A percentile compares a stretch with the other conserved stretches of the same genome.
Conservation (phyloP, 805 yeast species). For the Brettanomyces naardenensis region DNA sequence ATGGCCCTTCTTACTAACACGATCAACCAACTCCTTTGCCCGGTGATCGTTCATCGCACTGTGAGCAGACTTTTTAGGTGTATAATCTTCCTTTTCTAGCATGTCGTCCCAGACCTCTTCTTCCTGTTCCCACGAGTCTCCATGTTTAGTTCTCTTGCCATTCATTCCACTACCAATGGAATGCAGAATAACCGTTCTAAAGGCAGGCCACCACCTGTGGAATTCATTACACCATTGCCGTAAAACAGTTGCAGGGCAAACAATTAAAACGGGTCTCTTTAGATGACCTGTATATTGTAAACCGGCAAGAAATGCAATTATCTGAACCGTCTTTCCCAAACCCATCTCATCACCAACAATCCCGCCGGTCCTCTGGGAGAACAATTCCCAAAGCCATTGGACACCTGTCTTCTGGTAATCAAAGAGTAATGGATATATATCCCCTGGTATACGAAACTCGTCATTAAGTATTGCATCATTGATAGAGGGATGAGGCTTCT, state of each 20-base stretch:
- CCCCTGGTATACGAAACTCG: slow-evolving; percentile 78
- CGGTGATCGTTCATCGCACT: slow-evolving; percentile 23
- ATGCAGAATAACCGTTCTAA: slow-evolving; percentile 78
- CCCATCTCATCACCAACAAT: slow-evolving; percentile 99
- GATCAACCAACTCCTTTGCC: slow-evolving; percentile 39
- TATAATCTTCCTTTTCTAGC: slow-evolving; percentile 38
- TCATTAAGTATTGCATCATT: slow-evolving; percentile 71
- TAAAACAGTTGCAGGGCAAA: slow-evolving; percentile 95
- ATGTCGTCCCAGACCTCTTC: slow-evolving; percentile 38
- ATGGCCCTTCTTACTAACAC: slow-evolving; percentile 64
- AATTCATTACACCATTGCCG: slow-evolving; percentile 97
- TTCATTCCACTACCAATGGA: slow-evolving; percentile 87
- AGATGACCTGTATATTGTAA: slow-evolving; percentile 74
- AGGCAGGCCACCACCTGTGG: slow-evolving; percentile 97
- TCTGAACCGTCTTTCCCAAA: slow-evolving; percentile 88
- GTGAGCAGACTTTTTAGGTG: slow-evolving; percentile 18
- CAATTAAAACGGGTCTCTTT: slow-evolving; percentile 73
- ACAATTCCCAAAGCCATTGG: slow-evolving; percentile 96
- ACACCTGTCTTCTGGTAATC: slow-evolving; percentile 95
- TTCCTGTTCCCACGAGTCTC: slow-evolving; percentile 28
- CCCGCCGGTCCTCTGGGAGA: slow-evolving; percentile 85
- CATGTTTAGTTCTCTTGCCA: slow-evolving; percentile 14
- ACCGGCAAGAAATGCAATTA: slow-evolving; percentile 86
- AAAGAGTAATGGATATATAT: slow-evolving; percentile 75
- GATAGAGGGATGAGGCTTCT: slow-evolving; percentile 65